Evolutionary conservation across 2,329 filamentous ascomycete species (phyloP).

Genomic region (Alternaria sp.): DNA sequence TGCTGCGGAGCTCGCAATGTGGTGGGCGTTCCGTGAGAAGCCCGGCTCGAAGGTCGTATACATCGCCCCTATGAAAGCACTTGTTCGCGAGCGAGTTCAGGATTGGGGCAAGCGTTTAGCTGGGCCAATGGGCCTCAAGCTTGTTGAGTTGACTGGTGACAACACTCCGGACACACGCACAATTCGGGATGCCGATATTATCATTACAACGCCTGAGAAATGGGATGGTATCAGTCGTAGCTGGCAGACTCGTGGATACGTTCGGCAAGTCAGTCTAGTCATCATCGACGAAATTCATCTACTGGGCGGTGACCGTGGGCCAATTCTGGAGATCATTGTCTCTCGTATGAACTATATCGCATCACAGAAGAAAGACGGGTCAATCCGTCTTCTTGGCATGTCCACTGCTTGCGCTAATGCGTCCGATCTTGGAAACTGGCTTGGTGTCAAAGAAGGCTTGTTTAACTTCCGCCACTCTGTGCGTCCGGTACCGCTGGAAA

Average conservation of each 20-base stretch:
- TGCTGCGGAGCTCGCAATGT: slow-evolving; percentile 95
- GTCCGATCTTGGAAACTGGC: slow-evolving; percentile 91
- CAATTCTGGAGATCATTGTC: slow-evolving; percentile 97
- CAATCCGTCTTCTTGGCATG: slow-evolving; percentile 95
- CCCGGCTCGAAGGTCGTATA: slow-evolving; percentile 98
- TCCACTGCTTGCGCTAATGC: slow-evolving; percentile 98
- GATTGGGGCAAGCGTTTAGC: slow-evolving; percentile 90
- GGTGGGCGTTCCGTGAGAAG: slow-evolving; percentile 96
- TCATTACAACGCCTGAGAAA: slow-evolving; percentile 99
- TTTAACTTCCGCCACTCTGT: slow-evolving; percentile 99
- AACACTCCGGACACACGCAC: slow-evolving; percentile 97
- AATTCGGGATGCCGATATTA: slow-evolving; percentile 94
- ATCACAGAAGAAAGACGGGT: slow-evolving; percentile 81
- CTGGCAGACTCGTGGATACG: slow-evolving; percentile 97
- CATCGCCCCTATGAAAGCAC: slow-evolving; percentile 98
- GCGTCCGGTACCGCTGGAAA: slow-evolving; percentile 90
- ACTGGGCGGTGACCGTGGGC: slow-evolving; percentile 93
- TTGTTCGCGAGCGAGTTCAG: slow-evolving; percentile 93
- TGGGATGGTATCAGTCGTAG: slow-evolving; percentile 99
- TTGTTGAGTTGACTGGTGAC: slow-evolving; percentile 96
- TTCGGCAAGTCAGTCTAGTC: slow-evolving; percentile 90
- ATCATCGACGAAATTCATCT: slow-evolving; percentile 99
- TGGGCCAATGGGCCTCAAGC: slow-evolving; percentile 79
- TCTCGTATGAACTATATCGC: slow-evolving; percentile 98
- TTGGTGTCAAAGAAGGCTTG: slow-evolving; percentile 90